phyloP scores from a whole-genome alignment of 140 eudicot genomes.

The Ambrosia hybrid region DNA sequence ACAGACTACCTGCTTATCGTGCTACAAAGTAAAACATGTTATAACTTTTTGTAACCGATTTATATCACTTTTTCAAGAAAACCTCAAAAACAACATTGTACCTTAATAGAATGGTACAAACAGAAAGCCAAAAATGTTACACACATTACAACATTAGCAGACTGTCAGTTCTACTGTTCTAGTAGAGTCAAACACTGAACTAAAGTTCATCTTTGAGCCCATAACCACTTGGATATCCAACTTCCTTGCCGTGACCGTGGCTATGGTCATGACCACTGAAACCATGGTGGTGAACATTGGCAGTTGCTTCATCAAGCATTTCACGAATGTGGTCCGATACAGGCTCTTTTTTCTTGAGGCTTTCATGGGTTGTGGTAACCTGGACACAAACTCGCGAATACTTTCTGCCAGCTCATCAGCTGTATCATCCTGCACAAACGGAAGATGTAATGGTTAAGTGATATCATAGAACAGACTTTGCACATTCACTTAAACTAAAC shows the following conservation, averaged over 20 bases:
- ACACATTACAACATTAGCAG: too few species aligned
- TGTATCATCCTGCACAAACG: slow-evolving; percentile 54
- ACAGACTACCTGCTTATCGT: too few species aligned
- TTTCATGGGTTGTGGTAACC: slow-evolving; percentile 56
- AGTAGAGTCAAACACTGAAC: not conserved
- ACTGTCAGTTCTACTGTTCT: too few species aligned
- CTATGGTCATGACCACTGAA: slow-evolving; percentile 42
- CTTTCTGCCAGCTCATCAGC: slow-evolving; percentile 67
- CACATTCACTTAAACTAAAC: not conserved
- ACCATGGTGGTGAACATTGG: slow-evolving; percentile 38
- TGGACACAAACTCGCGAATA: slow-evolving; percentile 53
- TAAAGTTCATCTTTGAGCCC: slow-evolving; percentile 39
- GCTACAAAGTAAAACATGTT: too few species aligned
- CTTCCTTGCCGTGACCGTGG: slow-evolving; percentile 47
- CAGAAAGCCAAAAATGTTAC: too few species aligned
- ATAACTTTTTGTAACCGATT: too few species aligned
- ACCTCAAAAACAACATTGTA: too few species aligned
- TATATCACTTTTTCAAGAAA: too few species aligned
- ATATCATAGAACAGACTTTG: not conserved
- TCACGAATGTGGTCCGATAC: slow-evolving; percentile 51
- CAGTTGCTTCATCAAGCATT: slow-evolving; percentile 47
- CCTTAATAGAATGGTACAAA: too few species aligned
- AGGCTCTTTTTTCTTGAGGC: slow-evolving; percentile 47
- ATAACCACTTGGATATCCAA: slow-evolving; percentile 38
- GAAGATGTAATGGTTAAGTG: slow-evolving; percentile 12